Base-by-base conservation (phyloP, 108 stramenopile genomes). In the Thalassiosira profunda region DNA sequence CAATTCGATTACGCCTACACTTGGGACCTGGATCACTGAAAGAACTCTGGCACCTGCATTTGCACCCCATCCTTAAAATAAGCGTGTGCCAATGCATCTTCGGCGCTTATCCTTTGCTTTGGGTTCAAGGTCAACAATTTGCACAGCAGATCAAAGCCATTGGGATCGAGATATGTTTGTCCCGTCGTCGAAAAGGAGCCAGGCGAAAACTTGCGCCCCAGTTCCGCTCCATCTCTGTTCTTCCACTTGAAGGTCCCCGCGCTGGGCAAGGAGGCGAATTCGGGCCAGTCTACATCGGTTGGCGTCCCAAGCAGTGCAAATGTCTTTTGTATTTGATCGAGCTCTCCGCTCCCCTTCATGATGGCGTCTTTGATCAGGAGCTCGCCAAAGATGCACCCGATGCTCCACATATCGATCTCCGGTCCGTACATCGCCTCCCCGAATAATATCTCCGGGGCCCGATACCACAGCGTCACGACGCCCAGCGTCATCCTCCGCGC, bases 321-420 rank as follows among this genome's bases (percentile, higher is more conserved):
- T 49, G 97, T 97, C 51, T 98, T 92, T 43, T 94, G 84, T 56
- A 99, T 90, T 80, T 99, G 99, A 67, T 99, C 96, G 41, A 98
- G 64, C 70, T 98, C 96, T 11, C 96, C 95, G 61, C 94, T 80
- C 29, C 99, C 98, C 43, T 95, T 90, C 64, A 99, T 78, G 10
- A 98, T 83, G 5, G 97, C 94, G 61, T 89, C 80, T 53, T 95
- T 88, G 18, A 85, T 81, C 24, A 98, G 80, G 26, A 98, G 76
- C 78, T 99, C 99, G 1, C 97, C 98, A 76, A 99, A 96, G 51
- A 99, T 98, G 59, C 99, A 99, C 2, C 99, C 98, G 21, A 98
- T 62, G 49, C 85, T 95, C 98, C 98, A 98, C 66, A 96, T 85
- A 67, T 98, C 98, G 7, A 98, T 84, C 10, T 82, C 85, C 20